phyloP scores from a whole-genome alignment of 495 filamentous ascomycete species.

The Aspergillus sclerotiicarbonarius region DNA sequence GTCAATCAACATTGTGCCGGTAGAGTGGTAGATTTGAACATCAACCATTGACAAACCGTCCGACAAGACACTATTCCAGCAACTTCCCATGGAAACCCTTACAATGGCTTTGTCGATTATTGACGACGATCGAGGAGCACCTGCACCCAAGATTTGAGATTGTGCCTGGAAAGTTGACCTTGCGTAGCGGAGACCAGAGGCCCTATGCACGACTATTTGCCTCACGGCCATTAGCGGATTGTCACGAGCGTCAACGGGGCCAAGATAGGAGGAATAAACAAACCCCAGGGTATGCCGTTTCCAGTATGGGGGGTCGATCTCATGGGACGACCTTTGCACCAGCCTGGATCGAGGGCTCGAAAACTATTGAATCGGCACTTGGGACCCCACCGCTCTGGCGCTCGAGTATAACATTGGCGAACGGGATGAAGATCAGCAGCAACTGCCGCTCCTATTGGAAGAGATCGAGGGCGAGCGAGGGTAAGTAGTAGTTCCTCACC shows the following conservation, averaged over 20 bases:
- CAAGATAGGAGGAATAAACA: background rate
- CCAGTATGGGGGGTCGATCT: background rate
- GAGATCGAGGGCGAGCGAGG: slow-evolving; percentile 8
- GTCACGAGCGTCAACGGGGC: background rate
- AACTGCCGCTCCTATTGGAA: slow-evolving; percentile 8
- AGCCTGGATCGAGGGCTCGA: slow-evolving; percentile 8
- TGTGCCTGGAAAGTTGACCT: background rate
- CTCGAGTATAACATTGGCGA: slow-evolving; percentile 9
- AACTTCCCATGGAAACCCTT: slow-evolving; percentile 10
- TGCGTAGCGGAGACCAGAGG: background rate
- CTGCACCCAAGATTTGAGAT: slow-evolving; percentile 4
- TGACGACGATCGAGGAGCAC: slow-evolving; percentile 6
- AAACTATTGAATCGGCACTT: slow-evolving; percentile 8
- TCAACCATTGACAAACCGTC: background rate
- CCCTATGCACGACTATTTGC: background rate
- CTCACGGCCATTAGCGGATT: background rate
- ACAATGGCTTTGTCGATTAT: slow-evolving; percentile 12
- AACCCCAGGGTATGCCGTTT: background rate
- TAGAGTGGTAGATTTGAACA: background rate
- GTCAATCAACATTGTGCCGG: background rate
- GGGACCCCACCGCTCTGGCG: slow-evolving; percentile 13
- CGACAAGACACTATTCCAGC: background rate
- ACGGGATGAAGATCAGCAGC: slow-evolving; percentile 11
- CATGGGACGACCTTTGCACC: background rate
- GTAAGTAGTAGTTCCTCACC: slow-evolving; percentile 12